A percentile compares a stretch with the other conserved stretches of the same genome.
These are phyloP conservation scores for Platanthera guangdongensis DNA, from an alignment of 106 monocot species.

Conservation along the genomic window DNA sequence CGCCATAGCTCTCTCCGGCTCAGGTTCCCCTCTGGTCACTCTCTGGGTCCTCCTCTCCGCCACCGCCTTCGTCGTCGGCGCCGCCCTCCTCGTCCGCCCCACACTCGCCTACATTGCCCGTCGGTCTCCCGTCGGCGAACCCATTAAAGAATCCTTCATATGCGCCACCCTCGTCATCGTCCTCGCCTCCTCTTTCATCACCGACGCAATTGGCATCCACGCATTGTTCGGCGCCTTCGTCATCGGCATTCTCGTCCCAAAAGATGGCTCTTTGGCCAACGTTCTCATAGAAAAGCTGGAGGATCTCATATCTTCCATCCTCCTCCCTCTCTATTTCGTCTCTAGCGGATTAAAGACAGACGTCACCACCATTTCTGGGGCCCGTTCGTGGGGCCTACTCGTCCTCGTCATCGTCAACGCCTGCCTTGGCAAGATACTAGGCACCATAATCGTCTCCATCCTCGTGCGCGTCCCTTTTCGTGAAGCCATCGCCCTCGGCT, in stretches of 20 bases:
- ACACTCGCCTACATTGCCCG: conserved; percentile 17
- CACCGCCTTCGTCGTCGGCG: conserved; percentile 17
- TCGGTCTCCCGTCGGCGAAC: conserved; percentile 21
- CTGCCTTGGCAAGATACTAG: conserved; percentile 30
- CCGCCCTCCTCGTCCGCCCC: conserved; percentile 16
- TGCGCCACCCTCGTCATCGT: conserved; percentile 27
- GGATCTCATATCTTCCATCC: conserved; percentile 24
- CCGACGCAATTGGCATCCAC: conserved; percentile 37
- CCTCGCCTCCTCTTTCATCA: conserved; percentile 29
- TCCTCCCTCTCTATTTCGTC: conserved; percentile 42
- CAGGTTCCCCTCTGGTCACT: conserved; percentile 25
- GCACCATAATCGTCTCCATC: conserved; percentile 14
- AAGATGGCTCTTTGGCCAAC: conserved; percentile 29
- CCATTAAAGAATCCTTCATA: conserved; percentile 31
- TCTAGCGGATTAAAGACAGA: conserved; percentile 38
- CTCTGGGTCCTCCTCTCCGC: conserved; percentile 32
- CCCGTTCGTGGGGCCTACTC: conserved; percentile 29
- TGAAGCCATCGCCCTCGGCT: conserved; percentile 25
- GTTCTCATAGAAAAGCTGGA: conserved; percentile 35
- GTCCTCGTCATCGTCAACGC: conserved; percentile 31
- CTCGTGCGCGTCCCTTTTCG: conserved; percentile 13
- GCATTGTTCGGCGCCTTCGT: conserved; percentile 37
- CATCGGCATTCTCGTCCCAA: conserved; percentile 31
- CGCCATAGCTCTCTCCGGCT: conserved; percentile 34
- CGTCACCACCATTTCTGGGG: conserved; percentile 26